A percentile compares a stretch with the other conserved stretches of the same genome.
Evolutionary conservation across 1,284 basidiomycete species (phyloP).

Genomic region (Rhizoctonia solani): DNA sequence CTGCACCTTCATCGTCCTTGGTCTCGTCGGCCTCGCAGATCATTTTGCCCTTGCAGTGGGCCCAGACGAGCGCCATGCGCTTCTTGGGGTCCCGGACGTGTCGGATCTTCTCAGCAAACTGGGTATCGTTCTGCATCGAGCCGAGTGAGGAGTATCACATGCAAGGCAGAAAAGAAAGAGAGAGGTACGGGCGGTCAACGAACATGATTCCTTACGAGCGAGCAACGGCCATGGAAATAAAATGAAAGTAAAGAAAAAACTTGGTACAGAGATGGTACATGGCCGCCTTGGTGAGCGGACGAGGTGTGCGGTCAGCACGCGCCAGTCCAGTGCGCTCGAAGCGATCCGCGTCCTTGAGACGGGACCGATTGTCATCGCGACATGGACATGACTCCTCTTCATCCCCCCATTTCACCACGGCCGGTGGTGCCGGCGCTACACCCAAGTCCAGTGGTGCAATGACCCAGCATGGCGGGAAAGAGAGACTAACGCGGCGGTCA

Average conservation of each 20-base stretch:
- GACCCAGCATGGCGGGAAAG: conserved; percentile 52
- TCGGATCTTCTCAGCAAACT: conserved; percentile 80
- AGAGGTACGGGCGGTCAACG: conserved; percentile 29
- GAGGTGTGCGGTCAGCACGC: conserved; percentile 23
- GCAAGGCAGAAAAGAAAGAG: background rate
- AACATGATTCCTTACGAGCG: conserved; percentile 17
- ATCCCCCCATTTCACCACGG: conserved; percentile 91
- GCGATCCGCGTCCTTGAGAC: conserved; percentile 25
- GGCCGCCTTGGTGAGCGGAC: conserved; percentile 29
- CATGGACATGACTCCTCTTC: conserved; percentile 72
- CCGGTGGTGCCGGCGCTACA: conserved; percentile 78
- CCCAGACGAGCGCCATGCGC: conserved; percentile 86
- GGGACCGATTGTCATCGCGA: background rate
- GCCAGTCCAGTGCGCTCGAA: conserved; percentile 24
- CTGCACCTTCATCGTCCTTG: conserved; percentile 76
- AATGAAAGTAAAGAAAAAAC: conserved; percentile 20
- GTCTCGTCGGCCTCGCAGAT: conserved; percentile 84
- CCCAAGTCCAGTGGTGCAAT: conserved; percentile 40
- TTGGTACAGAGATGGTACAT: conserved; percentile 4
- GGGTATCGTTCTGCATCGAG: conserved; percentile 68
- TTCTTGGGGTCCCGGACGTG: conserved; percentile 86
- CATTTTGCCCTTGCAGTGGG: conserved; percentile 82
- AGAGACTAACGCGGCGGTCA: conserved; percentile 78
- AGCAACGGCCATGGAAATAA: background rate
- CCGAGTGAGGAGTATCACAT: background rate